These are phyloP conservation scores for Allium sativum DNA, from an alignment of 106 monocot species.

Conservation along the genomic window DNA sequence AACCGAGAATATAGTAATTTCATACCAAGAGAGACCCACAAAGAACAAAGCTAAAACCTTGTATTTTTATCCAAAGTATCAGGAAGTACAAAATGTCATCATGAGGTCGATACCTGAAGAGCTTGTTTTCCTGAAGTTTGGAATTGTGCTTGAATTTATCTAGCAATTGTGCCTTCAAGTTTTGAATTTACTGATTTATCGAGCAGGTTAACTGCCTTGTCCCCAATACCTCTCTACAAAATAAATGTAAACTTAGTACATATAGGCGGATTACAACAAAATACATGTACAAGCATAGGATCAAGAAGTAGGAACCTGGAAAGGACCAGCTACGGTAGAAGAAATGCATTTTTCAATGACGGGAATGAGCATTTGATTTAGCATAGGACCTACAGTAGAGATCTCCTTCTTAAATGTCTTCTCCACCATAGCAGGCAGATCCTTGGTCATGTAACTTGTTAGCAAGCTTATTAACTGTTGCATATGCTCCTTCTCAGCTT, in stretches of 20 bases:
- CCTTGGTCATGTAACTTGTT: constrained; percentile 69
- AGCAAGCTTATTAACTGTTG: constrained; percentile 64
- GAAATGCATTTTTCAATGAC: constrained; percentile 67
- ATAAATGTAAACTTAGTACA: not conserved
- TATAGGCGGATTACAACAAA: not conserved
- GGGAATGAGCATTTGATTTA: constrained; percentile 59
- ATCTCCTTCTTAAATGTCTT: constrained; percentile 80
- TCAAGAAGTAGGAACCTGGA: constrained; percentile 45
- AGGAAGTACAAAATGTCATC: not conserved
- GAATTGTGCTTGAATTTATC: constrained; percentile 89
- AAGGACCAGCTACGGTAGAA: constrained; percentile 61
- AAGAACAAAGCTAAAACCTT: not conserved
- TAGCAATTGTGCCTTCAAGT: constrained; percentile 65
- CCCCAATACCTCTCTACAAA: constrained; percentile 70
- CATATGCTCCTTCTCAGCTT: constrained; percentile 54
- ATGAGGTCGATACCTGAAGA: constrained; percentile 49
- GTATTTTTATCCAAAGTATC: not conserved
- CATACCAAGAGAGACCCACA: not conserved
- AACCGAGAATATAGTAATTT: no score
- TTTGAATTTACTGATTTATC: constrained; percentile 82
- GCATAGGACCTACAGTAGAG: constrained; percentile 34
- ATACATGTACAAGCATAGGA: not conserved
- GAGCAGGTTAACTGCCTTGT: constrained; percentile 75
- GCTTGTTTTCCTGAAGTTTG: constrained; percentile 85
- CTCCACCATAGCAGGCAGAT: constrained; percentile 58